Evolutionary conservation across 1,139 yeast species (phyloP), one percentile per base, ranked within the genome.

Genomic region (Suhomyces taliae): DNA sequence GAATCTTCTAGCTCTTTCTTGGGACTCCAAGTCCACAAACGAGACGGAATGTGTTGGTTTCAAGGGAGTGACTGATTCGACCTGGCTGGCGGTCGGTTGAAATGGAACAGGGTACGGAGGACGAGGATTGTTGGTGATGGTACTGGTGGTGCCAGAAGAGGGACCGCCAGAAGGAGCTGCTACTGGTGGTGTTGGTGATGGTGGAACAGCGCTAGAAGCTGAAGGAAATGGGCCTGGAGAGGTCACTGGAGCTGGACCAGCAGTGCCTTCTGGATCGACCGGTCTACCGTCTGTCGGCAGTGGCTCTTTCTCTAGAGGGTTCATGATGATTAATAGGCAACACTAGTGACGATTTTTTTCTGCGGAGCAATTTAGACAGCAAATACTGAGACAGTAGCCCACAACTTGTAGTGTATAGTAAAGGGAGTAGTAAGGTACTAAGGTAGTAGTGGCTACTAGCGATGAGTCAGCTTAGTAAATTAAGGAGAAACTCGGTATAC

Each of bases 1-100:
- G 57, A 75, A 74, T 40, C 80, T 56, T 44, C 79, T 57, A 19
- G 73, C 60, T 38, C 73, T 62, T 42, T 75, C 80, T 48, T 65
- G 73, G 32, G 54, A 56, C 38, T 74, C 76, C 46, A 65, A 55
- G 43, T 72, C 75, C 34, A 69, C 63, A 51, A 75, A 75, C 4
- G 79, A 73, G 8, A 75, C 80, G 27, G 69, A 55, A 44, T 58
- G 65, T 38, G 49, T 45, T 44, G 53, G 43, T 27, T 43, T 53
- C 26, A 47, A 36, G 26, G 53, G 53, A 12, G 39, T 33, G 36
- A 44, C 52, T 36, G 50, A 46, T 12, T 47, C 51, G 33, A 46
- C 38, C 14, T 44, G 44, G 27, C 14, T 36, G 31, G 36, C 12
- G 26, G 43, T 39, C 3, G 46, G 46, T 7, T 34, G 36, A 8